These are phyloP conservation scores for Biscutella auriculata DNA, from an alignment of 441 rosid species.

Conservation along the genomic window DNA sequence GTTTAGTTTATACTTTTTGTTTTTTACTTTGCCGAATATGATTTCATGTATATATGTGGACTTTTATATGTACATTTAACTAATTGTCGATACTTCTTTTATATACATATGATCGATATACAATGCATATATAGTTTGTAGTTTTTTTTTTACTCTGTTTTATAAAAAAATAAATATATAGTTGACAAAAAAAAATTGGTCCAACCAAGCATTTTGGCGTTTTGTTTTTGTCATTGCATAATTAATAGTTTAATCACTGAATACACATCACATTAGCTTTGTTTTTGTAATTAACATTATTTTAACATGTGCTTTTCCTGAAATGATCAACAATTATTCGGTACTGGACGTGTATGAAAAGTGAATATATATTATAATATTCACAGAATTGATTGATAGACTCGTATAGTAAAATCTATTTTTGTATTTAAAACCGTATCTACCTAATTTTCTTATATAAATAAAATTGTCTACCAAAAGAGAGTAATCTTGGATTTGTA, in stretches of 20 bases:
- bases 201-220: constrained; percentile 24
- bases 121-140: too few relatives aligned
- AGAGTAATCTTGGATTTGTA: neutral
- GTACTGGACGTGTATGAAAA: neutral
- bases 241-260: constrained; percentile 4
- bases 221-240: constrained; percentile 17
- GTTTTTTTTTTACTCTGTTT: neutral
- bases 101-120: too few relatives aligned
- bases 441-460: too few relatives aligned
- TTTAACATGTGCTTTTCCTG: constrained; percentile 11
- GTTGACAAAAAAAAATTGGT: constrained; percentile 18
- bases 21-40: neutral
- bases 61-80: neutral
- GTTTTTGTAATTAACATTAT: constrained; percentile 5
- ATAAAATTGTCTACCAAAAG: too few relatives aligned
- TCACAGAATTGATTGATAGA: neutral
- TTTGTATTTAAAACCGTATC: too few relatives aligned
- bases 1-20: too few relatives aligned
- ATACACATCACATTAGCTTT: constrained; percentile 9
- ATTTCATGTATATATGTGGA: neutral
- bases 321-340: neutral
- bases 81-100: neutral
- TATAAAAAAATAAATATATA: constrained; percentile 7
- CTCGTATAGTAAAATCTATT: neutral
- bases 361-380: neutral